Base-by-base conservation (phyloP, 345 rosid genomes). In the Citrus mangshanensis region DNA sequence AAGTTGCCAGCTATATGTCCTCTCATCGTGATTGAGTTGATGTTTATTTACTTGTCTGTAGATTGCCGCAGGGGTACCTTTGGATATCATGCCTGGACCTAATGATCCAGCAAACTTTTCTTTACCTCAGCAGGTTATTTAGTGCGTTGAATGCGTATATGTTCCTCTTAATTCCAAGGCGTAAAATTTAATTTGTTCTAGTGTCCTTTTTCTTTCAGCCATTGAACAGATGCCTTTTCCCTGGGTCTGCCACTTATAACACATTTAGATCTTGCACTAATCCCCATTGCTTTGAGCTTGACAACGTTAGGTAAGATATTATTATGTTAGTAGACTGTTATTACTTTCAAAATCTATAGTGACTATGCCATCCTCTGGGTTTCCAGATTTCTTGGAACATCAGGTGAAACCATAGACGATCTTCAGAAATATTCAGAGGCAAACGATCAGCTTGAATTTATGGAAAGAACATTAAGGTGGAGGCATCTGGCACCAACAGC, bases 371-470 rank as follows among this genome's bases (percentile, higher is more conserved):
- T 64, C 62, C 13, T 72, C 58, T 83, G 70, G 74, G 40, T 55
- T 78, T 79, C 34, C 78, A 97, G 98, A 82, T 93, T 97, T 88
- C 98, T 97, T 81, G 98, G 99, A 86, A 97, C 99, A 34, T 97
- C 99, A n/a, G 99, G 98, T 81, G 98, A 97, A 85, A 97, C 94
- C 68, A 89, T 97, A 30, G 93, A 93, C 75, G 99, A 94, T 87
- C 95, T 97, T 70, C 85, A 86, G 66, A 94, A 94, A 87, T 94
- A 97, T 81, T 93, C 98, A 13, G 96, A 92, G 80, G 99, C 93
- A 66, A 78, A 88, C 55, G 86, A 93, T 84, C 88, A 79, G 79
- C 92, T 97, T 81, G 98, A 97, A 54, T 93, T 92, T 77, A 88
- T 97, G 75, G 98, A 93, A 88, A 91, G 98, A 87, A 97, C 98